Evolutionary conservation across 768 basidiomycete species (phyloP).

Genomic region (Pisolithus sp.): DNA sequence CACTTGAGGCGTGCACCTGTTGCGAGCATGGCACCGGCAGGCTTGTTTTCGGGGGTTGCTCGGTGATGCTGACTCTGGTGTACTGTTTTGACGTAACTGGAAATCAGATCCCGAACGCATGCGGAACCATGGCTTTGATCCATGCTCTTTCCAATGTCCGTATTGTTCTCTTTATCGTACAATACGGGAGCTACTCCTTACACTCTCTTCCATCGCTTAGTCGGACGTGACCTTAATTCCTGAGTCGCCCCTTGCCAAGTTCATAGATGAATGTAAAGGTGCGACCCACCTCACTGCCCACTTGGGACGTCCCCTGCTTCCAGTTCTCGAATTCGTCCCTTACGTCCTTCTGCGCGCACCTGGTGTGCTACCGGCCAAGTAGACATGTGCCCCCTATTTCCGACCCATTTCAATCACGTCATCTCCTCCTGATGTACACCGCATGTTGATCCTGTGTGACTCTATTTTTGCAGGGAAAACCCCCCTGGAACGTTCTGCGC

Average conservation of each 20-base stretch:
- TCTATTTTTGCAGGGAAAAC: slow-evolving; percentile 45
- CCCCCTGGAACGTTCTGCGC: slow-evolving; percentile 65
- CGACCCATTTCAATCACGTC: too few relatives aligned
- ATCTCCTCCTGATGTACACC: too few relatives aligned
- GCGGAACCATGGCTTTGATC: slow-evolving; percentile 82
- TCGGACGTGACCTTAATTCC: slow-evolving; percentile 51
- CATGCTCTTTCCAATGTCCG: slow-evolving; percentile 79
- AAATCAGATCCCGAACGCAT: slow-evolving; percentile 70
- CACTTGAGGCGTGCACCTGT: not conserved
- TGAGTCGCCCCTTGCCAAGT: slow-evolving; percentile 54
- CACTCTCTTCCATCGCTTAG: slow-evolving; percentile 25
- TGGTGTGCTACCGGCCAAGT: too few relatives aligned
- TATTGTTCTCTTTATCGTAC: slow-evolving; percentile 5
- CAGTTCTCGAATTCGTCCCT: too few relatives aligned
- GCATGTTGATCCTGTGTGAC: too few relatives aligned
- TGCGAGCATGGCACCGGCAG: too few relatives aligned
- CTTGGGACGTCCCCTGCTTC: not conserved
- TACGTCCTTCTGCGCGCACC: too few relatives aligned
- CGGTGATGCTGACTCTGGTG: not conserved
- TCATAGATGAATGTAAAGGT: slow-evolving; percentile 63
- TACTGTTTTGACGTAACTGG: not conserved
- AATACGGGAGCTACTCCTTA: not conserved
- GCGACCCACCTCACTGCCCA: not conserved
- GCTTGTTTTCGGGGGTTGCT: too few relatives aligned
- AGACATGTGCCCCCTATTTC: too few relatives aligned